These are phyloP conservation scores for Stephania japonica DNA, from an alignment of 164 flowering plant species.

Conservation along the genomic window DNA sequence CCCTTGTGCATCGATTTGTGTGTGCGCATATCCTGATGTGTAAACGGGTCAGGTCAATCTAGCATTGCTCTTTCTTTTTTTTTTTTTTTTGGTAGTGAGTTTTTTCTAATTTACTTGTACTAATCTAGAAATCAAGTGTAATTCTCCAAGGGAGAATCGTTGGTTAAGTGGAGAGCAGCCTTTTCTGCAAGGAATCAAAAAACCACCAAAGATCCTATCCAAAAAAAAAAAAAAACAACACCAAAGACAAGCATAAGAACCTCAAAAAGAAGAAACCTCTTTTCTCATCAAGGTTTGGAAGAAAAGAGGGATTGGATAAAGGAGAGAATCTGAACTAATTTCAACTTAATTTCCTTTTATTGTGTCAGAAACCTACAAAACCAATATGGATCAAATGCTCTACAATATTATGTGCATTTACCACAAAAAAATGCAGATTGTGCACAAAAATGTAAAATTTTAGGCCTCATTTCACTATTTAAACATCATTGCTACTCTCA, in stretches of 20 bases:
- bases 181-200: too few species aligned
- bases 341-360: background rate
- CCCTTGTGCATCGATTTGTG: too few species aligned
- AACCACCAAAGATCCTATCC: too few species aligned
- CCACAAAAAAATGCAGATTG: conserved; percentile 1
- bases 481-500: conserved; percentile 6
- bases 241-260: background rate
- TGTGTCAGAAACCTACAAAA: background rate
- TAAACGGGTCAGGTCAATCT: too few species aligned
- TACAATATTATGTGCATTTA: conserved; percentile 2
- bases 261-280: background rate
- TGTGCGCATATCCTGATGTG: too few species aligned
- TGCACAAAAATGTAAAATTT: background rate
- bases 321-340: background rate
- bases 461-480: background rate
- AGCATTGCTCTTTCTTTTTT: too few species aligned
- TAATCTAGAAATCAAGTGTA: too few species aligned
- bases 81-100: too few species aligned
- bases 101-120: too few species aligned
- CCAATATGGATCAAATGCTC: conserved; percentile 1
- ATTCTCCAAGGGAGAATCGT: too few species aligned
- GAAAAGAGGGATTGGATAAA: background rate
- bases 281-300: background rate
- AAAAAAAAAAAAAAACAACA: background rate
- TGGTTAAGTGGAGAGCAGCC: too few species aligned